Conservation (phyloP, 2,329 filamentous ascomycete species). For the Penicillium olsonii region DNA sequence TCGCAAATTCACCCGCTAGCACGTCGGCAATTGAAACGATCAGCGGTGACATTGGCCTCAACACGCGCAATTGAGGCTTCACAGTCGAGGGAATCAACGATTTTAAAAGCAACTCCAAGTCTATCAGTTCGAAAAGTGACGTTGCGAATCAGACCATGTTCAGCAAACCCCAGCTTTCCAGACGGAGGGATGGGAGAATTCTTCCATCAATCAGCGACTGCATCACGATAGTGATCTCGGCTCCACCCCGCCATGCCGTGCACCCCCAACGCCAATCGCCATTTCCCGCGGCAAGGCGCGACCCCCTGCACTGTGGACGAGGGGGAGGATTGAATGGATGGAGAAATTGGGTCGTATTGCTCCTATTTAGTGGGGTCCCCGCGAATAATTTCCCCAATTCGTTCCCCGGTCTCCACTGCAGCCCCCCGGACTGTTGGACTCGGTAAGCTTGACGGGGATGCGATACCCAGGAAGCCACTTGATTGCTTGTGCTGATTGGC, state of each 20-base stretch:
- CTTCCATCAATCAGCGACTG: conserved; percentile 9
- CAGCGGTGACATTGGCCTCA: neutral
- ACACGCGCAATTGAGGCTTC: neutral
- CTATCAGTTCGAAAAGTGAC: neutral
- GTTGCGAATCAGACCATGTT: neutral
- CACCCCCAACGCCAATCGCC: neutral
- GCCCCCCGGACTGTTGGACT: conserved; percentile 5
- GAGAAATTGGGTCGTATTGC: conserved; percentile 8
- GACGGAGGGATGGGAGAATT: conserved; percentile 1
- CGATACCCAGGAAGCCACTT: conserved; percentile 6
- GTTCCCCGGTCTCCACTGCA: conserved; percentile 12
- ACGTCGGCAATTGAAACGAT: neutral
- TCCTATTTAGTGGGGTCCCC: conserved; percentile 13
- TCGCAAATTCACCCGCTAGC: neutral
- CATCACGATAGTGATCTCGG: neutral
- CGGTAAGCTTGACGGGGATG: neutral
- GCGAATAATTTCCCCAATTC: conserved; percentile 16
- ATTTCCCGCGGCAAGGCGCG: neutral
- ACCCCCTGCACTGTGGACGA: neutral
- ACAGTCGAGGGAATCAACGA: neutral
- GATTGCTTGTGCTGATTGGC: conserved; percentile 2
- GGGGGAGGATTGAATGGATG: conserved; percentile 11
- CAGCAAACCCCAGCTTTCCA: neutral
- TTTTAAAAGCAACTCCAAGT: too few relatives aligned
- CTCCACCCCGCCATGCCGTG: neutral